These are phyloP conservation scores for Microbotryomycetes sp. DNA, from an alignment of 1,284 basidiomycete genomes.

Conservation along the genomic window DNA sequence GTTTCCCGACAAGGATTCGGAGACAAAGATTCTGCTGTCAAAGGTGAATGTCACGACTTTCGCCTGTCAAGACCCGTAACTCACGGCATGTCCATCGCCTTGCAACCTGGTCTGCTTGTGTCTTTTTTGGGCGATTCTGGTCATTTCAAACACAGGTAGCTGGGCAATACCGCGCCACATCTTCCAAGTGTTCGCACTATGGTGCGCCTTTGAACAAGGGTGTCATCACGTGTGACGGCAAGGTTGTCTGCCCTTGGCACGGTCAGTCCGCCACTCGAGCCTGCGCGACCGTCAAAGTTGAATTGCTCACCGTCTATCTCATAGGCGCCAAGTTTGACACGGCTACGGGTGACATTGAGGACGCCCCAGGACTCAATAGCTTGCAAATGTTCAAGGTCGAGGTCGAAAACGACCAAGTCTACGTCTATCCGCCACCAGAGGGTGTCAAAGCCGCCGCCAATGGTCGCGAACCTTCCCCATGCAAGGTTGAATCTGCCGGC, in stretches of 20 bases:
- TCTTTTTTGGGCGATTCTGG: no score
- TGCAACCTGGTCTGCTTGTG: no score
- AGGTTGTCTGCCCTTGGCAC: slow-evolving; percentile 74
- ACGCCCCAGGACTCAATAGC: slow-evolving; percentile 80
- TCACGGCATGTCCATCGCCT: not conserved
- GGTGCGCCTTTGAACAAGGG: slow-evolving; percentile 75
- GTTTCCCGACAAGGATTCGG: slow-evolving; percentile 58
- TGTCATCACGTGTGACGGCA: slow-evolving; percentile 66
- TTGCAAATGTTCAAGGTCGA: slow-evolving; percentile 68
- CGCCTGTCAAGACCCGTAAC: slow-evolving; percentile 19
- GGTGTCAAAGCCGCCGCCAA: slow-evolving; percentile 37
- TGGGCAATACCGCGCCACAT: slow-evolving; percentile 54
- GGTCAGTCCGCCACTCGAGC: no score
- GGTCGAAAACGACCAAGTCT: slow-evolving; percentile 62
- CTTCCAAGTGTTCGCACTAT: slow-evolving; percentile 82
- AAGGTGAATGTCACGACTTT: slow-evolving; percentile 59
- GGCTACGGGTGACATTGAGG: slow-evolving; percentile 54
- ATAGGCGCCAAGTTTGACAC: not conserved
- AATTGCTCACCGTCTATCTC: not conserved
- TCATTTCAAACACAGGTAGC: no score
- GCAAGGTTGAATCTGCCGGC: slow-evolving; percentile 42
- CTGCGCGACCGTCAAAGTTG: no score
- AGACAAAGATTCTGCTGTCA: slow-evolving; percentile 63
- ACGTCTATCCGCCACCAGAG: slow-evolving; percentile 65
- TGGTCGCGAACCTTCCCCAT: slow-evolving; percentile 27